Evolutionary conservation across 768 basidiomycete genomes (phyloP), one percentile per base, ranked within the genome.

Genomic region (Amyloporia xantha): DNA sequence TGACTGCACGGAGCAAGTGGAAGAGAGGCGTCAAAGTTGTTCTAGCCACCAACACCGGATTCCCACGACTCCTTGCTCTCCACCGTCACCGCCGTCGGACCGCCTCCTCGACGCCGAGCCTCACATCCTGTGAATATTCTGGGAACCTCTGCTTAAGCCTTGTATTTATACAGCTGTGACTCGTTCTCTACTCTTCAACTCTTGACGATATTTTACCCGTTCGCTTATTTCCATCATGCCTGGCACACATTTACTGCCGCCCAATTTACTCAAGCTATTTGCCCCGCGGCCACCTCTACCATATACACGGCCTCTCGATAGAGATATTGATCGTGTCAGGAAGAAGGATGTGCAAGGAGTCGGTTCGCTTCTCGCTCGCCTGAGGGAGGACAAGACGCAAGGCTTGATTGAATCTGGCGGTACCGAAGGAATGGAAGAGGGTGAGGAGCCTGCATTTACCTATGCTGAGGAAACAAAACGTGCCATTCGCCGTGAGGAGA

Each of bases 211-310:
- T 35, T n/a, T 35, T 10, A 35, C 10, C 33, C 33, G 10, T 9
- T 39, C 38, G 12, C 20, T 21, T 24, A 12, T 27, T 3, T 21
- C 41, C 54, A 55, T 33, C 52, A 75, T 75, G 74, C 75, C 74
- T 9, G 87, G 86, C 41, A 92, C 91, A 3, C 90, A 94, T 69
- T 75, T 94, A 20, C 78, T 99, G 20, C 95, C 95, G 3, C 92
- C 92, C 2, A 96, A 97, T 68, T 80, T 99, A 45, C 83, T 98
- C 66, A 93, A 95, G 65, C 85, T 98, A 56, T 99, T 98, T 66
- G 86, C 91, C 0, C 93, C 96, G 3, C 82, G 96, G 5, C 91
- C 95, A 1, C 88, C 86, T 2, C 77, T 97, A 3, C 86, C 87
- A 1, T 98, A 92, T 63, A 61, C 82, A 25, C 84, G 91, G 7